Evolutionary conservation across 2,329 filamentous ascomycete genomes (phyloP).

Genomic region (Fusarium sp.): DNA sequence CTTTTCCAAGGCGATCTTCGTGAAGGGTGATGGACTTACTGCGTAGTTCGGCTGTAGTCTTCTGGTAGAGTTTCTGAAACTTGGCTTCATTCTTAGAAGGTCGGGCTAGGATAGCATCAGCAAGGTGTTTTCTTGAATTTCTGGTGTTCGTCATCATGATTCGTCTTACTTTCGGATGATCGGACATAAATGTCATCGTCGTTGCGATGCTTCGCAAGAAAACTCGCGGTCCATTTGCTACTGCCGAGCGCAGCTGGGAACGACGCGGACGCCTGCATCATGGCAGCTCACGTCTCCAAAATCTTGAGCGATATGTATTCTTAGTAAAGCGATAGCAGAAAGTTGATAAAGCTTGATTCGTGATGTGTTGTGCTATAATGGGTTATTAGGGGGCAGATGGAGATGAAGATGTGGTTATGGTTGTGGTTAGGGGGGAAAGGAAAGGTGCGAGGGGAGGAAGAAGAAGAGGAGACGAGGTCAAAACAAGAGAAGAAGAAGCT

Average conservation of each 20-base stretch:
- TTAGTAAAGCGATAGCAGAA: neutral
- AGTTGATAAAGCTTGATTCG: neutral
- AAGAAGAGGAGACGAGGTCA: neutral
- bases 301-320: neutral
- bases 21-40: constrained; percentile 11
- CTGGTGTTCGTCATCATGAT: neutral
- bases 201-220: neutral
- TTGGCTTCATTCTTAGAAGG: constrained; percentile 7
- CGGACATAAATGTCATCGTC: neutral
- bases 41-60: constrained; percentile 16
- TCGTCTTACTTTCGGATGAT: constrained; percentile 6
- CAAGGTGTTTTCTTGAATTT: neutral
- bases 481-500: neutral
- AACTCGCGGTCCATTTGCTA: constrained; percentile 15
- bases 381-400: neutral
- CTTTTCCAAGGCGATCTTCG: neutral
- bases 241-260: constrained; percentile 24
- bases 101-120: constrained; percentile 6
- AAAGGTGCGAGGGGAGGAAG: neutral
- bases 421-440: neutral
- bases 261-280: constrained; percentile 25
- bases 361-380: neutral
- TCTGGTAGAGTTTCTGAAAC: constrained; percentile 9
- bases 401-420: neutral
- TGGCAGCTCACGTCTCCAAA: neutral